Percentiles rank a stretch among this genome's conserved stretches.
Evolutionary conservation across 345 rosid genomes (phyloP).

Genomic region (Triadica sebifera): DNA sequence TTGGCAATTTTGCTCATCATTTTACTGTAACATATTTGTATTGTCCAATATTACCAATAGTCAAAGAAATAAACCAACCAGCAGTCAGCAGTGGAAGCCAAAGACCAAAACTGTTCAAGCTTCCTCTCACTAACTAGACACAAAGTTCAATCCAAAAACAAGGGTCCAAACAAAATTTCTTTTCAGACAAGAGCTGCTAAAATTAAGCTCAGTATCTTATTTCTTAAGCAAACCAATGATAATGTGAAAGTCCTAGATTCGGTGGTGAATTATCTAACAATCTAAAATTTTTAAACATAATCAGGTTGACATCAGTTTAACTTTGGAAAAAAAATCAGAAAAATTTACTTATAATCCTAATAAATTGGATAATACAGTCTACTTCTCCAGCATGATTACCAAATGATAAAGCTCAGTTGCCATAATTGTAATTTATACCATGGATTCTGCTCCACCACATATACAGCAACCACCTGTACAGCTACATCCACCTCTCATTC

Average conservation of each 20-base stretch:
- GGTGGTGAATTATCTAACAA: neutral
- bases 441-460: neutral
- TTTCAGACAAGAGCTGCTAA: neutral
- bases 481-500: neutral
- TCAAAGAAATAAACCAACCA: conserved; percentile 1
- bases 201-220: neutral
- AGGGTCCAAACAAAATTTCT: neutral
- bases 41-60: neutral
- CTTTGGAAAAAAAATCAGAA: neutral
- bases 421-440: neutral
- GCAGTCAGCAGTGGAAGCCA: neutral
- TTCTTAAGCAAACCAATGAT: neutral
- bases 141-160: neutral
- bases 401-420: neutral
- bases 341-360: neutral
- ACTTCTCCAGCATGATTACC: neutral
- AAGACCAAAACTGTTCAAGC: neutral
- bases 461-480: conserved; percentile 7
- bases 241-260: neutral
- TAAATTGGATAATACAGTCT: neutral
- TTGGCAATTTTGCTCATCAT: neutral
- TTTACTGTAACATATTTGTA: no score
- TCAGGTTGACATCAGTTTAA: neutral
- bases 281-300: neutral
- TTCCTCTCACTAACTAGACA: neutral